Conservation (phyloP, 805 yeast species). For the Millerozyma acaciae region DNA sequence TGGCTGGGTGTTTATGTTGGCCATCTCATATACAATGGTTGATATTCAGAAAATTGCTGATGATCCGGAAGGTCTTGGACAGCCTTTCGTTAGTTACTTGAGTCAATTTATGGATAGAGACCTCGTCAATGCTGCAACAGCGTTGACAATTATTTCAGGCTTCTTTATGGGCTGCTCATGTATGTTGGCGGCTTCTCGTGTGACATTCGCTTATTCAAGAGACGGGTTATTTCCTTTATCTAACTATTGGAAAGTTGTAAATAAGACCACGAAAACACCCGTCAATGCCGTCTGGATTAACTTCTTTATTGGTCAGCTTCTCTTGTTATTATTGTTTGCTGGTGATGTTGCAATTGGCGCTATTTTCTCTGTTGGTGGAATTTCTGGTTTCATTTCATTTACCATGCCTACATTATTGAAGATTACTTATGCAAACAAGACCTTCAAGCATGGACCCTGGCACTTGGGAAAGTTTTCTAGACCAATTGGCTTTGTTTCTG, state of each 20-base stretch:
- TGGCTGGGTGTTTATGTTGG: constrained; percentile 56
- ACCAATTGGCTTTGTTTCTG: constrained; percentile 47
- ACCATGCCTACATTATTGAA: constrained; percentile 59
- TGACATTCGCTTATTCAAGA: constrained; percentile 63
- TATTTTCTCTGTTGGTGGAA: constrained; percentile 69
- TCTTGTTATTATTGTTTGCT: constrained; percentile 56
- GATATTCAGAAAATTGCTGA: constrained; percentile 43
- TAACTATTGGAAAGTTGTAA: constrained; percentile 45
- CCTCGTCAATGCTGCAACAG: constrained; percentile 32
- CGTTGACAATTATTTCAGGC: constrained; percentile 37
- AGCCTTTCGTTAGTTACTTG: constrained; percentile 56
- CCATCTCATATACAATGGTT: constrained; percentile 58
- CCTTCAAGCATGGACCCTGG: constrained; percentile 66
- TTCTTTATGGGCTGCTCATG: constrained; percentile 42
- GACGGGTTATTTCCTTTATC: constrained; percentile 66
- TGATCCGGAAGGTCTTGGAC: constrained; percentile 49
- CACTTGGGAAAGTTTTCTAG: constrained; percentile 50
- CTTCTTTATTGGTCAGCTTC: constrained; percentile 50
- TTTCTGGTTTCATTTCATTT: constrained; percentile 64
- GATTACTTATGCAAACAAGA: constrained; percentile 49
- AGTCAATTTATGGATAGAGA: constrained; percentile 44
- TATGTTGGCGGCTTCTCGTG: constrained; percentile 64
- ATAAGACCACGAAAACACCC: constrained; percentile 54
- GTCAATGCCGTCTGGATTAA: constrained; percentile 62
- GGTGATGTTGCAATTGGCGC: constrained; percentile 67